phyloP scores from a whole-genome alignment of 1,284 basidiomycete species.

The Athelia sp. region DNA sequence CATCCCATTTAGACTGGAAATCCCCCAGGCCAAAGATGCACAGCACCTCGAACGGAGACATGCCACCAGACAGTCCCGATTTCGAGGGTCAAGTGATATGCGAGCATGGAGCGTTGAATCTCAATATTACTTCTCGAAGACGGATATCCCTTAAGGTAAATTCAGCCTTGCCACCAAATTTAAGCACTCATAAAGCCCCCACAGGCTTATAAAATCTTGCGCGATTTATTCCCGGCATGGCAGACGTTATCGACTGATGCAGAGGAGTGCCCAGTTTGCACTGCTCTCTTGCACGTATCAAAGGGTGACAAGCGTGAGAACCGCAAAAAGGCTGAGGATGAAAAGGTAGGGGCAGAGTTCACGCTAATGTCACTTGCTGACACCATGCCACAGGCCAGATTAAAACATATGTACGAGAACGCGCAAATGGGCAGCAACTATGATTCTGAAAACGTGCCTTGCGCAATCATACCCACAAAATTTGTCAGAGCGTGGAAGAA shows the following conservation, averaged over 20 bases:
- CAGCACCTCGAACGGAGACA: constrained; percentile 45
- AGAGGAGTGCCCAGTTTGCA: constrained; percentile 58
- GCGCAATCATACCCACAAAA: constrained; percentile 51
- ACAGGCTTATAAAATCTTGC: constrained; percentile 55
- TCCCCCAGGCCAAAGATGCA: constrained; percentile 73
- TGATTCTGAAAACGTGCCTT: constrained; percentile 41
- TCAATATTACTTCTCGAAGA: constrained; percentile 48
- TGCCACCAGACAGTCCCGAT: constrained; percentile 53
- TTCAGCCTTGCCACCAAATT: no score
- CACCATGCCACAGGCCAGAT: constrained; percentile 37
- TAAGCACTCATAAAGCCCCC: no score
- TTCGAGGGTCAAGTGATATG: constrained; percentile 60
- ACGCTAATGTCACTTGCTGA: no score
- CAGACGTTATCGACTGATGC: constrained; percentile 42
- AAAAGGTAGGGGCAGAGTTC: constrained; percentile 48
- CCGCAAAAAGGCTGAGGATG: constrained; percentile 61
- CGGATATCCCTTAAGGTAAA: constrained; percentile 57
- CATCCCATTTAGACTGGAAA: constrained; percentile 56
- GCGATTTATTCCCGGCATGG: constrained; percentile 61
- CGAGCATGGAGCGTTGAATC: constrained; percentile 57
- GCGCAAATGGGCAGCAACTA: constrained; percentile 40
- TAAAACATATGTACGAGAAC: constrained; percentile 58
- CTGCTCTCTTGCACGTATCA: constrained; percentile 46
- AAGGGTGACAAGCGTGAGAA: constrained; percentile 53
- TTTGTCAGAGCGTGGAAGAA: constrained; percentile 65